Evolutionary conservation across 805 yeast genomes (phyloP).

Genomic region (Yarrowia bubula): DNA sequence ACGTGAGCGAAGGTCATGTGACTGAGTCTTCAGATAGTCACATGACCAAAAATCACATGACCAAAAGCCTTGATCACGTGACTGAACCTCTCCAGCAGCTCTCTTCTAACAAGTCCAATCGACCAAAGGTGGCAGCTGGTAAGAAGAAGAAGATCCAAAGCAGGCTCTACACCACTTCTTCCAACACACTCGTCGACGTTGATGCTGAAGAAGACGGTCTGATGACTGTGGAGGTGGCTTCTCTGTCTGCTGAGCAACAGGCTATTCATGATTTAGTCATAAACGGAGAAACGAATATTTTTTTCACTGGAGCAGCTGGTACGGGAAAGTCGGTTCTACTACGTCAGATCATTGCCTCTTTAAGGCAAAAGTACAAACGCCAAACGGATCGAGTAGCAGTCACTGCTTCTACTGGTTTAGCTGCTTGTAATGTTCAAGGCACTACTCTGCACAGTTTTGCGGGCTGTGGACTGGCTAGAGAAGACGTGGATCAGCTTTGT

Average conservation of each 20-base stretch:
- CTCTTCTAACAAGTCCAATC: background rate
- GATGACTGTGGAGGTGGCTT: slow-evolving; percentile 31
- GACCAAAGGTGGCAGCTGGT: background rate
- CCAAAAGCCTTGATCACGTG: background rate
- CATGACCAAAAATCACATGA: too few species aligned
- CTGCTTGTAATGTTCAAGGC: slow-evolving; percentile 93
- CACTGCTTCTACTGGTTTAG: slow-evolving; percentile 95
- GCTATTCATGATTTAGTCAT: slow-evolving; percentile 61
- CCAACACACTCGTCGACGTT: background rate
- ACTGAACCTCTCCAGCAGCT: slow-evolving; percentile 9
- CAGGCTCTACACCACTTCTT: background rate
- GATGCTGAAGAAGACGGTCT: slow-evolving; percentile 24
- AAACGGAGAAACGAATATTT: slow-evolving; percentile 59
- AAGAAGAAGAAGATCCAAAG: background rate
- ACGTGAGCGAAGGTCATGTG: too few species aligned
- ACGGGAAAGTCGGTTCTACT: slow-evolving; percentile 95
- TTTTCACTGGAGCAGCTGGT: slow-evolving; percentile 97
- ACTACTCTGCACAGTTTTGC: slow-evolving; percentile 81
- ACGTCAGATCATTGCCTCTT: slow-evolving; percentile 57
- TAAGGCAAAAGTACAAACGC: slow-evolving; percentile 46
- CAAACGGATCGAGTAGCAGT: slow-evolving; percentile 62
- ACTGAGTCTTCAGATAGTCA: too few species aligned
- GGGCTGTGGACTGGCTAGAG: slow-evolving; percentile 78
- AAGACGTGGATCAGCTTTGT: slow-evolving; percentile 47
- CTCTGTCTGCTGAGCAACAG: slow-evolving; percentile 49